Percentiles rank a stretch among this genome's conserved stretches.
Evolutionary conservation across 768 basidiomycete genomes (phyloP).

Genomic region (Amanita thiersii): DNA sequence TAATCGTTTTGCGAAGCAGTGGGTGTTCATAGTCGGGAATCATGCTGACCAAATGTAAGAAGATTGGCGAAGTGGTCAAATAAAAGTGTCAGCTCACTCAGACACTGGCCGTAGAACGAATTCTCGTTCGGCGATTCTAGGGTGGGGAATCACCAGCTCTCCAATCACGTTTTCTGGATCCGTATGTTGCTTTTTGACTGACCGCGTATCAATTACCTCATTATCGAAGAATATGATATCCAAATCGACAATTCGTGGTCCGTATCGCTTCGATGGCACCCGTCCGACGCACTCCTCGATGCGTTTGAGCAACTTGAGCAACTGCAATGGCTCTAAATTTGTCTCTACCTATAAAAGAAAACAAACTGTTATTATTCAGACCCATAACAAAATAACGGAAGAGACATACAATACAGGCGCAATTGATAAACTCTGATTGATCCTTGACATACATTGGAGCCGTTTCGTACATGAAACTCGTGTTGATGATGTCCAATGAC

Average conservation of each 20-base stretch:
- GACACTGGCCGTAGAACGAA: slow-evolving; percentile 84
- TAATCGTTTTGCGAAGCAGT: slow-evolving; percentile 33
- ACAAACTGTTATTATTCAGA: slow-evolving; percentile 2
- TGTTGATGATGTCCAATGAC: slow-evolving; percentile 47
- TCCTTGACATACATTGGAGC: slow-evolving; percentile 93
- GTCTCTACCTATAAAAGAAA: slow-evolving; percentile 66
- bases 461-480: slow-evolving; percentile 90
- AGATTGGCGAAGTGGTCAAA: slow-evolving; percentile 1
- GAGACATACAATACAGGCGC: slow-evolving; percentile 74
- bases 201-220: slow-evolving; percentile 48
- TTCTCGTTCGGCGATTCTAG: slow-evolving; percentile 72
- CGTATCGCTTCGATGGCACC: slow-evolving; percentile 69
- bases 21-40: slow-evolving; percentile 74
- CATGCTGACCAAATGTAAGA: slow-evolving; percentile 43
- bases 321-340: slow-evolving; percentile 43
- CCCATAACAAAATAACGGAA: not conserved
- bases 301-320: slow-evolving; percentile 60
- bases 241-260: slow-evolving; percentile 85
- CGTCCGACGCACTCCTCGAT: slow-evolving; percentile 76
- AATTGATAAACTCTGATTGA: slow-evolving; percentile 85
- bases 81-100: slow-evolving; percentile 80
- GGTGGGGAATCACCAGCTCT: slow-evolving; percentile 82
- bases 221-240: slow-evolving; percentile 78
- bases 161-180: slow-evolving; percentile 46
- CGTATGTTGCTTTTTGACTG: slow-evolving; percentile 23